Evolutionary conservation across 2,329 filamentous ascomycete species (phyloP), one percentile per base, ranked within the genome.

Genomic region (Stenocarpella maydis): DNA sequence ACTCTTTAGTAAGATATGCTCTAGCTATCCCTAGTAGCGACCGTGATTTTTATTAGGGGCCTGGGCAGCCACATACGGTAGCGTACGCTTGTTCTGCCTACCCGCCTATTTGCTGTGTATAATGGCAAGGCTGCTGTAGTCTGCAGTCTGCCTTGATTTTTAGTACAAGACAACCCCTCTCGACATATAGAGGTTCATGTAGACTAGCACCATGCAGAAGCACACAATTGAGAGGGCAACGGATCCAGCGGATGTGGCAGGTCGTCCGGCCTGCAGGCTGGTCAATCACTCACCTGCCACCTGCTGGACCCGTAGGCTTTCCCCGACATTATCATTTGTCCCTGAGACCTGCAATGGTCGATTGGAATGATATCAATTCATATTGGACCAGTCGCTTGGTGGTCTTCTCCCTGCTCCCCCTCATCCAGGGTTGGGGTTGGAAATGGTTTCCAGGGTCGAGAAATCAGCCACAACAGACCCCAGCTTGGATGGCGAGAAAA

Each of bases 141-240:
- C 19, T 31, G 26, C 26, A 21, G 41, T 37, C 58, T 49, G 28
- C 58, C 58, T 21, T 58, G 31, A 14, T 17, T 43, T 37, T 12
- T 58, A 63, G 58, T 43, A 43, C 49, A 43, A 63, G 49, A 63
- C 58, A 24, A 49, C 37, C 58, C 41, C 58, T 24, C 37, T 63
- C 43, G 58, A 63, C 43, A 28, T 49, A 43, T 63, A 9, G 19
- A 24, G 58, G n/a, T 49, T 63, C 43, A 63, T 19, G 28, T 63
- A n/a, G n/a, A n/a, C n/a, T n/a, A 63, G 58, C 8, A 63, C 43
- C 19, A 37, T 2, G 58, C 58, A 24, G 58, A n/a, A 37, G 58
- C 58, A 63, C 19, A 49, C 34, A 3, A n/a, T n/a, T n/a, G 58
- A 49, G 58, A 37, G 41, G n/a, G 58, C 58, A 61, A 47, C 41